Conservation (phyloP, 2,329 filamentous ascomycete species). For the Colletotrichum sp. region DNA sequence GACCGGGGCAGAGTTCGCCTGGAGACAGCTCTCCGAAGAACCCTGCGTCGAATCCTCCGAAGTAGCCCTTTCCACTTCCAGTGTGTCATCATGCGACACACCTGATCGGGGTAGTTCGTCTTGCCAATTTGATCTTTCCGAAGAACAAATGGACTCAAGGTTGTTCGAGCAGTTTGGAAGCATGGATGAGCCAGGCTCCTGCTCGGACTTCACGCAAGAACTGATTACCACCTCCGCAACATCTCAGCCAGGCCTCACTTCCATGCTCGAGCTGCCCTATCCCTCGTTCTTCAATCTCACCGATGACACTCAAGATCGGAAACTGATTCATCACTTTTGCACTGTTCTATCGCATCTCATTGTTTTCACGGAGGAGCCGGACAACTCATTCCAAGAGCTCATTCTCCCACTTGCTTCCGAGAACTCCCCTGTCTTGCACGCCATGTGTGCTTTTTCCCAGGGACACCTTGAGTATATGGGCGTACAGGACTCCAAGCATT, state of each 20-base stretch:
- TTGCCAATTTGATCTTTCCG: background rate
- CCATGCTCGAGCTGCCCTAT: background rate
- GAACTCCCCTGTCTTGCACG: conserved; percentile 72
- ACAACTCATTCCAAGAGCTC: conserved; percentile 66
- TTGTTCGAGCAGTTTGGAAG: background rate
- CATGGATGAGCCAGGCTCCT: background rate
- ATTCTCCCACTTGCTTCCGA: conserved; percentile 61
- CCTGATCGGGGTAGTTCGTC: background rate
- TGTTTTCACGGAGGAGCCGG: conserved; percentile 65
- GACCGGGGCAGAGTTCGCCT: background rate
- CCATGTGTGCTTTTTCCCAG: conserved; percentile 81
- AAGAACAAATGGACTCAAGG: background rate
- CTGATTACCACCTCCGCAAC: background rate
- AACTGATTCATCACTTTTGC: conserved; percentile 65
- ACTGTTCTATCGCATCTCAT: conserved; percentile 67
- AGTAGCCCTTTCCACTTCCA: background rate
- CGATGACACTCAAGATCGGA: conserved; percentile 54
- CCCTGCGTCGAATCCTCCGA: background rate
- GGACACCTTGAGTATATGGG: conserved; percentile 78
- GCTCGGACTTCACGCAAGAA: background rate
- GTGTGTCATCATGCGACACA: background rate
- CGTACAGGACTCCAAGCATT: conserved; percentile 53
- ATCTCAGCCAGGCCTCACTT: background rate
- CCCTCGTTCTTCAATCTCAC: conserved; percentile 63
- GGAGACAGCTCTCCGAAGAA: background rate